A percentile compares a stretch with the other conserved stretches of the same genome.
These are phyloP conservation scores for Dalbergia oliveri DNA, from an alignment of 306 rosid species.

Conservation along the genomic window DNA sequence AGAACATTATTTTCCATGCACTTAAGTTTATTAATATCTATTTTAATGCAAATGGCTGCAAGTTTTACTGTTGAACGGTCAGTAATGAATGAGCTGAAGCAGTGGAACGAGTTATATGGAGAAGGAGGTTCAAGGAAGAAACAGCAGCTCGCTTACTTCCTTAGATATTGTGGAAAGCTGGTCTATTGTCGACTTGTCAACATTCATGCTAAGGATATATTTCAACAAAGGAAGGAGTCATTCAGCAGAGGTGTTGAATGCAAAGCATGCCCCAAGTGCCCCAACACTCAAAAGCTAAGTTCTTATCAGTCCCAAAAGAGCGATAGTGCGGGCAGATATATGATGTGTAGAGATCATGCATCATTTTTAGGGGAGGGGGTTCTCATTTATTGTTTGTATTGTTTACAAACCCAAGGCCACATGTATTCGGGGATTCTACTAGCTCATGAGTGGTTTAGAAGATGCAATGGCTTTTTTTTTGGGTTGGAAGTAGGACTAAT, in stretches of 20 bases:
- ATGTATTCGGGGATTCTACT: slow-evolving; percentile 42
- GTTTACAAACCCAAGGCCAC: too few species aligned
- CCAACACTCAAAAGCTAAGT: slow-evolving; percentile 19
- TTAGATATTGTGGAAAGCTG: slow-evolving; percentile 47
- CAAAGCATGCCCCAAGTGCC: slow-evolving; percentile 22
- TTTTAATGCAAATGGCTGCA: slow-evolving; percentile 76
- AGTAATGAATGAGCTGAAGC: slow-evolving; percentile 85
- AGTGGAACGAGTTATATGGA: slow-evolving; percentile 91
- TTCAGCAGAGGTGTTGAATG: slow-evolving; percentile 34
- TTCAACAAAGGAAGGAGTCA: slow-evolving; percentile 40
- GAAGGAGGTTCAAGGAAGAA: slow-evolving; percentile 98
- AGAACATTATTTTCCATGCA: neutral
- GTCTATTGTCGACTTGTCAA: neutral
- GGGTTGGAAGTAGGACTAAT: slow-evolving; percentile 43
- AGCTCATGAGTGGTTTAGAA: slow-evolving; percentile 52
- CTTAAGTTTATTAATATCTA: slow-evolving; percentile 22
- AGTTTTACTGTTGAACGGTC: slow-evolving; percentile 91
- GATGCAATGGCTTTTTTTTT: slow-evolving; percentile 45
- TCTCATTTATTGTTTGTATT: too few species aligned
- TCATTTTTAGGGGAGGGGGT: too few species aligned
- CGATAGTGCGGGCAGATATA: slow-evolving; percentile 1
- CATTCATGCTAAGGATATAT: slow-evolving; percentile 33
- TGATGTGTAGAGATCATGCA: neutral
- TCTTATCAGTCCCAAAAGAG: slow-evolving; percentile 38
- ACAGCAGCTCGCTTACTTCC: slow-evolving; percentile 91